Evolutionary conservation across 176 grass and related monocot genomes (phyloP), one percentile per base, ranked within the genome.

Genomic region (Oryza meridionalis): DNA sequence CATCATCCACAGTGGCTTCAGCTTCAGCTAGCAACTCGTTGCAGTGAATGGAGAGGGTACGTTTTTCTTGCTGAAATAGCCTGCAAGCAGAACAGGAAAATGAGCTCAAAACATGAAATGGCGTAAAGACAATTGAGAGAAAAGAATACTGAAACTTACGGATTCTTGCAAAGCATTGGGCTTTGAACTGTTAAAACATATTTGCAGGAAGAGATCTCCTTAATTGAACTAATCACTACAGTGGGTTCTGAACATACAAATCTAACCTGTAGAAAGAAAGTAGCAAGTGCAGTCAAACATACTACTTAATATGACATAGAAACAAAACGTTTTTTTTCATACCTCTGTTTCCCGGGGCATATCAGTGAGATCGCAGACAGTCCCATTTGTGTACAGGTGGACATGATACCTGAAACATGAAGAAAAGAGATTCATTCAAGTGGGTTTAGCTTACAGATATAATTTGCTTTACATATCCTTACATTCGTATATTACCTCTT

Each of bases 181-280:
- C 72, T 91, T 26, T 94, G 93, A 71, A 99, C 76, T 11, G 89
- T 96, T 50, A 92, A 55, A 45, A 99, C 93, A 71, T 99, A 96
- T 63, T 92, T 96, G 88, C 96, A 99, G 22, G 93, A 96, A 82
- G 96, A 94, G 31, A 92, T 94, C 84, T 99, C 93, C 73, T 99
- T 99, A 84, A 99, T 86, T 10, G 93, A 99, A 47, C 89, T 95
- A 53, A 99, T 96, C 50, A 88, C 58, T 10, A 96, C 90, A 69
- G 77, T 82, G 11, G 88, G 83, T 33, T 93, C 93, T 0, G 93
- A 87, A 76, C 96, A 99, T n/a, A 99, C 84, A 91, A 94, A 99
- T 51, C 93, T 88, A 84, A 96, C 93, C 93, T 99, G 89, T 33
- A 82, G 65, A 31, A 83, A 73, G 37, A 88, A 88, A 24, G 50